Base-by-base conservation (phyloP, 371 early-diverging fungal species). In the Coemansia linderi region DNA sequence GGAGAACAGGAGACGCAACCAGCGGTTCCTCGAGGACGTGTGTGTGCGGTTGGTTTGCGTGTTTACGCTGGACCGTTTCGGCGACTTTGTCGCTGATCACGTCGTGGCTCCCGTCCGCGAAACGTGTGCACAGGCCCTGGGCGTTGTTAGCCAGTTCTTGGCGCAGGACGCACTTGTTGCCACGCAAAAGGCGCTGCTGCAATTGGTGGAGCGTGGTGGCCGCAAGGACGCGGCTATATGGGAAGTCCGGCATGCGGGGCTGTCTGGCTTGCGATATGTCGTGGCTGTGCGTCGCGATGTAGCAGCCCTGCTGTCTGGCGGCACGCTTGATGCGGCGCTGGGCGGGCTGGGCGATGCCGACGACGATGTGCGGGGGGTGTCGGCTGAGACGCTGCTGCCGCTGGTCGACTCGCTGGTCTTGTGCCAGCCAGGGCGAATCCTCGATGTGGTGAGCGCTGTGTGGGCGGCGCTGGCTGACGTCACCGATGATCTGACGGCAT, bases 71-170 rank as follows among this genome's bases (percentile, higher is more conserved):
- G 99, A 98, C 80, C 88, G 96, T 31, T 98, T 98, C 79, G 93
- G 94, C 6, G 99, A 98, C 82, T 98, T 95, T 81, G 93, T 95
- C 9, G 92, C 94, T 9, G 98, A 97, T 79, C 93, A 92, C 76
- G 95, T 94, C 0, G 94, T 95, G 24, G 92, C 94, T 10, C 98
- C 98, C 15, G 97, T 98, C 5, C 87, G 97, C 58, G 98, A 98
- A 74, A 96, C 96, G 0, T 94, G 95, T 64, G 94, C 97, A 1
- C 95, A 97, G 74, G 90, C 95, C 1, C 80, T 98, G 1, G 95
- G 95, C 59, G 94, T 91, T 4, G 85, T 95, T 27, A 69, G 94
- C 54, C 89, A 91, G 68, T 90, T 87, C 63, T 84, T 92, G 83
- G 75, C 85, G 7, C 83, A 71, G 43, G 65, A 69, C 12, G 66